These are phyloP conservation scores for Cetraspora pellucida DNA, from an alignment of 192 early-diverging fungal species.

Conservation along the genomic window DNA sequence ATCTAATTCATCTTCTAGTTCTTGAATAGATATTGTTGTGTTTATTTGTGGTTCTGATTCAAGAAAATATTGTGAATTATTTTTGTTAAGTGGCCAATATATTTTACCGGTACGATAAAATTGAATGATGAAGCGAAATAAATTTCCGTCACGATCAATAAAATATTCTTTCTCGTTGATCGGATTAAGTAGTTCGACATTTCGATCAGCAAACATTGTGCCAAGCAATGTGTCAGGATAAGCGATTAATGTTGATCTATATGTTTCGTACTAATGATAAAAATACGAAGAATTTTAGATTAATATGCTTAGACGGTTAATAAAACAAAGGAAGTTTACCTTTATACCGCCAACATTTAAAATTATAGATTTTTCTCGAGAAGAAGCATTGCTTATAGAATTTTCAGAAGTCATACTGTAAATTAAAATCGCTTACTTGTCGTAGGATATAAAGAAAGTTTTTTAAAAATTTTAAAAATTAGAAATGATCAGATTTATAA, in stretches of 20 bases:
- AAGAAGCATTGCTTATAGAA: background rate
- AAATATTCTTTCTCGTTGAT: slow-evolving; percentile 25
- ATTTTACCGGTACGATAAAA: slow-evolving; percentile 16
- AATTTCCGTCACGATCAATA: slow-evolving; percentile 11
- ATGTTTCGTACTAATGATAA: slow-evolving; percentile 18
- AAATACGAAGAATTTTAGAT: background rate
- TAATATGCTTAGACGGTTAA: background rate
- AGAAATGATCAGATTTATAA: no score
- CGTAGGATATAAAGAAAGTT: no score
- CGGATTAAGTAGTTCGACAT: background rate
- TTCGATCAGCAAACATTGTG: slow-evolving; percentile 24
- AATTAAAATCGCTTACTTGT: no score
- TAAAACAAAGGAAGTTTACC: background rate
- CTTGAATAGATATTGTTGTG: background rate
- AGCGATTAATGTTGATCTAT: background rate
- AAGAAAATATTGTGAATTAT: background rate
- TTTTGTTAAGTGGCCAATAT: background rate
- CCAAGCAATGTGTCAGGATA: slow-evolving; percentile 4
- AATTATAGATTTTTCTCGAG: background rate
- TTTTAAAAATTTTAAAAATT: no score
- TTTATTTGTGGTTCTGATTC: background rate
- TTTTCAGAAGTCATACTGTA: background rate
- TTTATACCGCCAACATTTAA: slow-evolving; percentile 24
- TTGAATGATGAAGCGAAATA: slow-evolving; percentile 21
- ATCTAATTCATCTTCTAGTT: slow-evolving; percentile 18